Evolutionary conservation across 2,329 filamentous ascomycete genomes (phyloP).

Genomic region (Pseudopyrenochaeta lycopersici): DNA sequence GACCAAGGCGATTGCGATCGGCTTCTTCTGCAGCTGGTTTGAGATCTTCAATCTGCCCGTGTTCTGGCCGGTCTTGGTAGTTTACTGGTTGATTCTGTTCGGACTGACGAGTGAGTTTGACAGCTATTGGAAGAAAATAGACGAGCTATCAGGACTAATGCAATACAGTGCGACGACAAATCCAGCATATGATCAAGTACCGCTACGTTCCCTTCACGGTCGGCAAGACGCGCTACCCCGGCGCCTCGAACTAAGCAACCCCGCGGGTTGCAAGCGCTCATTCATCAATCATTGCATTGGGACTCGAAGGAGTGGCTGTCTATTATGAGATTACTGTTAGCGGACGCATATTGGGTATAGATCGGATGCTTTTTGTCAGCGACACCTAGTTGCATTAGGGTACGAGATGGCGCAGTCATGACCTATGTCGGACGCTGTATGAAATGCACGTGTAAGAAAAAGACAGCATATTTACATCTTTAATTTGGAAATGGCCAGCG

Average conservation of each 20-base stretch:
- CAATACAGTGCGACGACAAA: conserved; percentile 89
- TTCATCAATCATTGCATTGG: conserved; percentile 1
- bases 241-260: conserved; percentile 34
- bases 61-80: conserved; percentile 97
- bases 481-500: conserved; percentile 16
- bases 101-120: conserved; percentile 83
- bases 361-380: conserved; percentile 25
- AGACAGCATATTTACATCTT: conserved; percentile 9
- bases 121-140: background rate
- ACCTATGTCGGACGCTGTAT: conserved; percentile 19
- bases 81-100: conserved; percentile 99
- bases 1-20: conserved; percentile 83
- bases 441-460: conserved; percentile 29
- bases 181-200: conserved; percentile 99
- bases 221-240: conserved; percentile 70
- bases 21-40: conserved; percentile 91
- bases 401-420: background rate
- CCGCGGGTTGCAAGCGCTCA: background rate
- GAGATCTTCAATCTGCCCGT: conserved; percentile 95
- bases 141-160: conserved; percentile 1
- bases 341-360: conserved; percentile 27
- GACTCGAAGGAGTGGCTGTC: background rate
- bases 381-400: conserved; percentile 22
- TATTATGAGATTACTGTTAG: conserved; percentile 2
- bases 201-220: conserved; percentile 95